Base-by-base conservation (phyloP, 495 filamentous ascomycete species). In the Parathielavia appendiculata region DNA sequence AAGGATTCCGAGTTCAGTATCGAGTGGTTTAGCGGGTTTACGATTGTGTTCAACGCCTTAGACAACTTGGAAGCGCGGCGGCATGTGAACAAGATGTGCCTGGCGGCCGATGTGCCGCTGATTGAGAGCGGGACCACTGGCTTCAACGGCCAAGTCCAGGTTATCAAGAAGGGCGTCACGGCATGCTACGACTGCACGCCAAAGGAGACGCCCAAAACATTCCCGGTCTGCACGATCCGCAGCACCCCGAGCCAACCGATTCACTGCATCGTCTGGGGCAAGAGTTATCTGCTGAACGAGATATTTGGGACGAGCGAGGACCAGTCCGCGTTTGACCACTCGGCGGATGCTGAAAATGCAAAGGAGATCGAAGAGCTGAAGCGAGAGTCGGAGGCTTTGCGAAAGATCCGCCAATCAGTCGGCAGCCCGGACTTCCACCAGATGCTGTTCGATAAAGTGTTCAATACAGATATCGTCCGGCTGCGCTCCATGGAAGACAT, bases 181-280 rank as follows among this genome's bases (percentile, higher is more conserved):
- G 93, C 96, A 63, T 99, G 93, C 73, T 99, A 99, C 65, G 93
- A 99, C 63, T 99, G 93, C 75, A 86, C 83, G 43, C 78, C 85
- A 0, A 97, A 97, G 68, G 87, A 90, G 59, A 82, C 86, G 7
- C 93, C 92, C 0, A 97, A 95, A 67, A 84, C 83, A 3, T 97
- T 91, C 68, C 90, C 93, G 6, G 89, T 99, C 20, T 99, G 93
- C 72, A 99, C 93, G 1, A 97, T 99, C 62, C 83, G 93, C 67
- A 96, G 89, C 66, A 97, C 89, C 1, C 93, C 93, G 0, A 90
- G 85, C 55, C 92, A 97, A 64, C 91, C 92, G 0, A 97, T 99
- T 26, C 93, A 99, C 70, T 97, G 93, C 75, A 99, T 99, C 47
- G 92, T 97, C n/a, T 99, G 93, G 93, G 92, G 82, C 0, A 99